phyloP scores from a whole-genome alignment of 495 filamentous ascomycete species.

The Aspergillus coremiiformis region DNA sequence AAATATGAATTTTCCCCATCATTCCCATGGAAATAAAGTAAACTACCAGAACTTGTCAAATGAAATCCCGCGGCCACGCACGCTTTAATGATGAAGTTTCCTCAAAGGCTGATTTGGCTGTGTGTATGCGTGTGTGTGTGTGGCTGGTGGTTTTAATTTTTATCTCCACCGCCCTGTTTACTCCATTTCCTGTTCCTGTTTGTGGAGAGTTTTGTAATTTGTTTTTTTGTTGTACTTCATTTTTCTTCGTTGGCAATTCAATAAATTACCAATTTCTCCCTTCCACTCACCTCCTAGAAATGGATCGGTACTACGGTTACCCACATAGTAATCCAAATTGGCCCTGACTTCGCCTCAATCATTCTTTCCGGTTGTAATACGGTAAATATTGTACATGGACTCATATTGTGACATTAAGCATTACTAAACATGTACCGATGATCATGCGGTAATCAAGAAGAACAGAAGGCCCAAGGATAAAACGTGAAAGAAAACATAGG shows the following conservation, averaged over 20 bases:
- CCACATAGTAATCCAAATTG: no score
- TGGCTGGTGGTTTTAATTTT: neutral
- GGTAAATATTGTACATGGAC: neutral
- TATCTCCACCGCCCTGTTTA: neutral
- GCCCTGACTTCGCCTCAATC: no score
- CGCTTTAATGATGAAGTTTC: neutral
- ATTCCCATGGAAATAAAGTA: neutral
- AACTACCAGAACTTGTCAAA: neutral
- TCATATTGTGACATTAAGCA: conserved; percentile 15
- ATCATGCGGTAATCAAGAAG: neutral
- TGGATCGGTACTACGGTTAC: no score
- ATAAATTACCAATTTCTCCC: no score
- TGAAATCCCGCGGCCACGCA: neutral
- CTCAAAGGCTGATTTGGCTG: neutral
- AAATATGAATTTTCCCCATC: neutral
- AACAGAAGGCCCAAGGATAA: neutral
- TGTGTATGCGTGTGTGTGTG: no score
- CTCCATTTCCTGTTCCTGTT: neutral
- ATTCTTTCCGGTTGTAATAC: neutral
- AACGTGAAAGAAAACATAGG: neutral
- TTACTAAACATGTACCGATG: conserved; percentile 12
- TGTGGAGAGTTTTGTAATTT: neutral
- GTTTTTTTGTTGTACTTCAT: neutral
- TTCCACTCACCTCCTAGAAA: no score
- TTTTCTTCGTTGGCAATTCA: neutral